These are phyloP conservation scores for Saccharomyces jurei DNA, from an alignment of 805 yeast genomes.

Conservation along the genomic window DNA sequence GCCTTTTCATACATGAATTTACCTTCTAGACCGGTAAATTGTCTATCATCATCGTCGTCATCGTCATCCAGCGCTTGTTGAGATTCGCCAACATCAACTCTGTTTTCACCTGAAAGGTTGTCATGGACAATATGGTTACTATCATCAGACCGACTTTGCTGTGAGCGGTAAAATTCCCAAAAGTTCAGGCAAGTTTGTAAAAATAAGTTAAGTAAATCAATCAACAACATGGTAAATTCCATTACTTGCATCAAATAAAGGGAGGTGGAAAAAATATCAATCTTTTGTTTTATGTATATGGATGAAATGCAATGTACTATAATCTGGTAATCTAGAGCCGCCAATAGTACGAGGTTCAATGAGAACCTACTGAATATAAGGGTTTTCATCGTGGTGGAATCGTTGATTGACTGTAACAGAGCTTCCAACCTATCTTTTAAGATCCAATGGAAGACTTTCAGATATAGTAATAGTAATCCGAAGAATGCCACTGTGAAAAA, in stretches of 20 bases:
- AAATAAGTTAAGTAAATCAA: conserved; percentile 37
- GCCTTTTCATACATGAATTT: conserved; percentile 52
- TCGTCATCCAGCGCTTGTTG: conserved; percentile 4
- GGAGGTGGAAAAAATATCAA: conserved; percentile 35
- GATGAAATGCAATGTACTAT: conserved; percentile 47
- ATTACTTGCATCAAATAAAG: conserved; percentile 63
- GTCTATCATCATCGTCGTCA: conserved; percentile 28
- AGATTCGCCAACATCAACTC: neutral
- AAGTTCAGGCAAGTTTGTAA: conserved; percentile 32
- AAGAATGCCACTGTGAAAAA: conserved; percentile 37
- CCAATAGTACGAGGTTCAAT: conserved; percentile 38
- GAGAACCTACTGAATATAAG: conserved; percentile 32
- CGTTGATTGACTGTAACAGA: conserved; percentile 37
- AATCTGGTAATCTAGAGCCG: conserved; percentile 43
- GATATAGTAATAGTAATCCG: conserved; percentile 37
- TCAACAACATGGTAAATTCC: conserved; percentile 59
- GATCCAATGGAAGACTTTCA: conserved; percentile 74
- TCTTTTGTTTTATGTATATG: conserved; percentile 32
- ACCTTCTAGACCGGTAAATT: conserved; percentile 51
- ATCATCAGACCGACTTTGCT: conserved; percentile 1
- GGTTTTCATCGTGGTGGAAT: conserved; percentile 28
- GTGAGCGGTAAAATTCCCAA: conserved; percentile 39
- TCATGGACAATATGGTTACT: conserved; percentile 4
- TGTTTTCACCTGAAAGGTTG: conserved; percentile 5
- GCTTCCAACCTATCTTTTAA: conserved; percentile 41